Percentiles rank a stretch among this genome's conserved stretches.
These are phyloP conservation scores for Heteromeles arbutifolia DNA, from an alignment of 306 rosid species.

Conservation along the genomic window DNA sequence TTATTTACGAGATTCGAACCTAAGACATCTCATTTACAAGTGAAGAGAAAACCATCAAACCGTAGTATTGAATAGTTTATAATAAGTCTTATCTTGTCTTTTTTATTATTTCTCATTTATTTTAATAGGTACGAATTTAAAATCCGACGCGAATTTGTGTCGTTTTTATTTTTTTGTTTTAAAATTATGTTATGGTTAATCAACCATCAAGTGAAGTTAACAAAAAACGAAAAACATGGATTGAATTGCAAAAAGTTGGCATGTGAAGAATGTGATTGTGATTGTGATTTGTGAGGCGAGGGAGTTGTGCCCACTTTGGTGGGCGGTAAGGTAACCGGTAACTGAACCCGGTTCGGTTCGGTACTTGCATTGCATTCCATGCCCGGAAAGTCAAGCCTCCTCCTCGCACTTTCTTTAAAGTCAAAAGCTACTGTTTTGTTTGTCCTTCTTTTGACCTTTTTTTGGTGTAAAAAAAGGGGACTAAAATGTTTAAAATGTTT, in stretches of 20 bases:
- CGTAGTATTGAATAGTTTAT: too few relatives aligned
- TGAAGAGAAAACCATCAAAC: too few relatives aligned
- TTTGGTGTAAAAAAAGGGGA: too few relatives aligned
- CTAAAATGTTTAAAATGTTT: too few relatives aligned
- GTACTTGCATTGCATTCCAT: background rate
- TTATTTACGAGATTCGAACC: too few relatives aligned
- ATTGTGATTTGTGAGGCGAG: background rate
- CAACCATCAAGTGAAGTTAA: background rate
- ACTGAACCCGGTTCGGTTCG: background rate
- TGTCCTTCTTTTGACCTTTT: background rate
- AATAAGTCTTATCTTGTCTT: too few relatives aligned
- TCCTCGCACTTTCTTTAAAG: background rate
- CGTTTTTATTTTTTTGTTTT: too few relatives aligned
- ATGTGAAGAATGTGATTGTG: too few relatives aligned
- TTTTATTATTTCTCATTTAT: too few relatives aligned
- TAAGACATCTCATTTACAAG: accelerated
- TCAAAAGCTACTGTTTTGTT: background rate
- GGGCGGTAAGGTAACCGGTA: background rate
- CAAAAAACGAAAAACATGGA: background rate
- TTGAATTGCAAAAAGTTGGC: background rate
- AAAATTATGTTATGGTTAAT: background rate
- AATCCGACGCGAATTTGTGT: too few relatives aligned
- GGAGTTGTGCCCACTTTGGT: constrained; percentile 2
- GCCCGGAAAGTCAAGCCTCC: background rate
- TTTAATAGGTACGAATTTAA: too few relatives aligned